These are phyloP conservation scores for Beta macrorhiza DNA, from an alignment of 179 eudicot genomes.

Conservation along the genomic window DNA sequence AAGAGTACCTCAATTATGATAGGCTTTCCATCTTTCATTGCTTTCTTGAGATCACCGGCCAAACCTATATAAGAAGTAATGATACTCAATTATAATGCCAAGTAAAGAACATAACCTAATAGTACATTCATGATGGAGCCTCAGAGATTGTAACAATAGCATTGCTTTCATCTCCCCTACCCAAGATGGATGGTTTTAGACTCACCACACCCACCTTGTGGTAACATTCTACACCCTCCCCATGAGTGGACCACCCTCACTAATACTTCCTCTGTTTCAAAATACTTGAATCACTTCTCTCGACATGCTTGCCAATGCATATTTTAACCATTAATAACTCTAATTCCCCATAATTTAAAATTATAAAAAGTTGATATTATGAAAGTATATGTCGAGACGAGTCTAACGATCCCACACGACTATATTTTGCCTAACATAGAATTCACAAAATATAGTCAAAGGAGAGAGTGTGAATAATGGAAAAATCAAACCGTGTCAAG, in stretches of 20 bases:
- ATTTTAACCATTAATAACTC: no score
- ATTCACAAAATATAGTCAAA: no score
- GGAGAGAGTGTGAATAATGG: no score
- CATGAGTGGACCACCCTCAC: background rate
- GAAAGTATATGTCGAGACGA: no score
- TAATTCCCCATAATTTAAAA: no score
- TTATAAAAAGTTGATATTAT: no score
- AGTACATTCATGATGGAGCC: background rate
- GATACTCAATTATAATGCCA: background rate
- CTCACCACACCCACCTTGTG: background rate
- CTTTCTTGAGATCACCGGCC: constrained; percentile 98
- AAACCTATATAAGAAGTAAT: constrained; percentile 48
- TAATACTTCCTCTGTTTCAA: no score
- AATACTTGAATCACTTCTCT: no score
- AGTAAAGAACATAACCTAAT: background rate
- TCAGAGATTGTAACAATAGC: background rate
- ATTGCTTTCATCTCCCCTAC: background rate
- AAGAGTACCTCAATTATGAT: constrained; percentile 85
- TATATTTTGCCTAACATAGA: no score
- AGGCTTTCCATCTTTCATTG: constrained; percentile 99
- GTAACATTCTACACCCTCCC: background rate
- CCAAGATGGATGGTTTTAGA: background rate
- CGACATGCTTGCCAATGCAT: no score
- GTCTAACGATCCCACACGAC: no score
- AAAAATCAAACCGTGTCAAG: no score